A percentile compares a stretch with the other conserved stretches of the same genome.
These are phyloP conservation scores for Sclerotinia minor DNA, from an alignment of 2,329 filamentous ascomycete genomes.

Conservation along the genomic window DNA sequence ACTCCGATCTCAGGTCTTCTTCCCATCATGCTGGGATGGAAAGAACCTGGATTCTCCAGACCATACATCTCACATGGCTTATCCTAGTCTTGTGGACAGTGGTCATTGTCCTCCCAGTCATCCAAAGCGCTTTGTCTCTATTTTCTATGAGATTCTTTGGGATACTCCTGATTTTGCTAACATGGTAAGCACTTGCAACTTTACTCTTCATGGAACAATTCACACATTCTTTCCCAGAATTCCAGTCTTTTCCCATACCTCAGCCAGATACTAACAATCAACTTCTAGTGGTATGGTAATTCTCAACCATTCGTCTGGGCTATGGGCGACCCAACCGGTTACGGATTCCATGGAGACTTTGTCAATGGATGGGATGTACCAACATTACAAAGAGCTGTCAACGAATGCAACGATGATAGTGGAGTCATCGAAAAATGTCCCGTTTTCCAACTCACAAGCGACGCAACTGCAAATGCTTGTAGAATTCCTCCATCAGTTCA, in stretches of 20 bases:
- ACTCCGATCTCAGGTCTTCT: constrained; percentile 55
- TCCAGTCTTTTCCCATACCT: not conserved
- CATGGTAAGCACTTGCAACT: constrained; percentile 30
- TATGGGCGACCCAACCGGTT: constrained; percentile 53
- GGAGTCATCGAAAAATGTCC: constrained; percentile 48
- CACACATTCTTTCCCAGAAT: not conserved
- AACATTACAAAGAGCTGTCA: constrained; percentile 52
- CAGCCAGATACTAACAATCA: not conserved
- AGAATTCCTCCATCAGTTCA: constrained; percentile 48
- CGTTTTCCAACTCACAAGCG: constrained; percentile 52
- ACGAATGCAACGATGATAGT: constrained; percentile 48
- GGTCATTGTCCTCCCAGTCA: constrained; percentile 53
- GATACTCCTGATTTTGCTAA: constrained; percentile 52
- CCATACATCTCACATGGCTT: constrained; percentile 58
- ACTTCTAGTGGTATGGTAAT: constrained; percentile 44
- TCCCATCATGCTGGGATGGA: constrained; percentile 65
- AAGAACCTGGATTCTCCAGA: constrained; percentile 54
- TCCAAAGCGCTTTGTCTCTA: constrained; percentile 55
- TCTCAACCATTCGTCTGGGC: constrained; percentile 56
- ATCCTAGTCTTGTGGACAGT: constrained; percentile 49
- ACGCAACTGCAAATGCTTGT: constrained; percentile 54
- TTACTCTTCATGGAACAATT: too few relatives aligned
- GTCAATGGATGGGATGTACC: constrained; percentile 56
- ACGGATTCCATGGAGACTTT: constrained; percentile 59
- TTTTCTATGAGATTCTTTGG: constrained; percentile 63